Conservation (phyloP, 768 basidiomycete genomes). For the Boletus huronensis region DNA sequence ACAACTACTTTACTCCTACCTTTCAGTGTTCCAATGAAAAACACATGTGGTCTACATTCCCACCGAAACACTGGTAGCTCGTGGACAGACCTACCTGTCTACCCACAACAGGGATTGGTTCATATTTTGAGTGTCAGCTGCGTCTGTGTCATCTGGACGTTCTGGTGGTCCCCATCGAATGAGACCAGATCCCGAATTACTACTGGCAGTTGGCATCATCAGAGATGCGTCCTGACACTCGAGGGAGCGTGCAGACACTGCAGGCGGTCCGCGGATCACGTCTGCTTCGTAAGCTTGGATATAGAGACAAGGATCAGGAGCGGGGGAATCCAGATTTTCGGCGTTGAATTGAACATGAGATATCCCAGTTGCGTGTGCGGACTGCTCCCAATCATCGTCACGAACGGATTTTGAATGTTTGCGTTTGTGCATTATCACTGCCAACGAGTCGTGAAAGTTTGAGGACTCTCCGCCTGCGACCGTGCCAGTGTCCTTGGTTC, state of each 20-base stretch:
- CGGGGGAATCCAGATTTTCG: background rate
- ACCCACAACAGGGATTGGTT: slow-evolving; percentile 51
- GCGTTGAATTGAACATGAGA: background rate
- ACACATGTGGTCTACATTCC: slow-evolving; percentile 6
- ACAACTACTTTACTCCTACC: slow-evolving; percentile 8
- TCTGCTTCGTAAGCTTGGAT: slow-evolving; percentile 79
- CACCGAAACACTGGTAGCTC: slow-evolving; percentile 7
- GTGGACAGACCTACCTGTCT: slow-evolving; percentile 68
- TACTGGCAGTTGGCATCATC: slow-evolving; percentile 1
- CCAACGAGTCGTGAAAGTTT: background rate
- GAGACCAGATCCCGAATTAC: slow-evolving; percentile 31
- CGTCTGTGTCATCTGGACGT: slow-evolving; percentile 4
- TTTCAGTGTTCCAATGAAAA: slow-evolving; percentile 2
- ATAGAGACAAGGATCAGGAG: slow-evolving; percentile 36
- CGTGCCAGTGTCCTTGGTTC: background rate
- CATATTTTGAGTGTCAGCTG: background rate
- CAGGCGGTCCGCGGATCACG: slow-evolving; percentile 52
- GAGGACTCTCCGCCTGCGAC: background rate
- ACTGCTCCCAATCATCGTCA: slow-evolving; percentile 11
- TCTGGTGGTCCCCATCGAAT: slow-evolving; percentile 31
- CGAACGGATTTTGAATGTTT: slow-evolving; percentile 18
- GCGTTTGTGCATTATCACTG: slow-evolving; percentile 24
- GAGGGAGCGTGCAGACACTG: slow-evolving; percentile 34
- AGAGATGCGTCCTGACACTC: slow-evolving; percentile 24
- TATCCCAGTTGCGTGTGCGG: background rate